Evolutionary conservation across 306 rosid genomes (phyloP), one percentile per base, ranked within the genome.

Genomic region (Vigna angularis): DNA sequence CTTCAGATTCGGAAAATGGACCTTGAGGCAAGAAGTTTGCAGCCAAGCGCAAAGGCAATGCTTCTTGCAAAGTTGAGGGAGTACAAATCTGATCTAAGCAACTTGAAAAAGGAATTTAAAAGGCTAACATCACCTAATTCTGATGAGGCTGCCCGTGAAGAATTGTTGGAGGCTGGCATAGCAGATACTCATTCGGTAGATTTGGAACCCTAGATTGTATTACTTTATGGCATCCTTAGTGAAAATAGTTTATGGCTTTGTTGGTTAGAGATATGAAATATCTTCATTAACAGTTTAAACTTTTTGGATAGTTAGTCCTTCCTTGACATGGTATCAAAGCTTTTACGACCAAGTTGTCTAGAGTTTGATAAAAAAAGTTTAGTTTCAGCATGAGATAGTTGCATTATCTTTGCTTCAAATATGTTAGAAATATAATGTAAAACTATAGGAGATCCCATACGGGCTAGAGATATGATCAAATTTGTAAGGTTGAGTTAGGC

Each of bases 11-110:
- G 97, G 83, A 93, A 93, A 83, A 93, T 93, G 97, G 97, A 93
- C 80, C 91, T 93, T 22, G 97, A 93, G 76, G 96, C 96, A 2
- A 89, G 97, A 81, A 93, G 96, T 80, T 80, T 93, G 90, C 97
- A 89, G 83, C 93, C 97, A 68, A 88, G 92, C 50, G 87, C 66
- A 20, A 93, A 90, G 83, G 97, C 93, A 75, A 87, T 66, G 83
- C 89, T 93, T 69, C 96, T 93, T 75, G 93, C 97, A 20, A 93
- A 90, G 87, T 79, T 93, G 85, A 89, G 97, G 85, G 97, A 93
- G 53, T 93, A 93, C 78, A 93, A 93, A 83, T 90, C 97, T 11
- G 97, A 93, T 82, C 88, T 93, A 72, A 93, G 67, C 66, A 88
- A 86, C 57, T 72, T 93, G 92, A 93, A 93, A 77, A 93, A 83